Percentiles rank a stretch among this genome's conserved stretches.
These are phyloP conservation scores for Teunomyces tritomae DNA, from an alignment of 805 yeast species.

Conservation along the genomic window DNA sequence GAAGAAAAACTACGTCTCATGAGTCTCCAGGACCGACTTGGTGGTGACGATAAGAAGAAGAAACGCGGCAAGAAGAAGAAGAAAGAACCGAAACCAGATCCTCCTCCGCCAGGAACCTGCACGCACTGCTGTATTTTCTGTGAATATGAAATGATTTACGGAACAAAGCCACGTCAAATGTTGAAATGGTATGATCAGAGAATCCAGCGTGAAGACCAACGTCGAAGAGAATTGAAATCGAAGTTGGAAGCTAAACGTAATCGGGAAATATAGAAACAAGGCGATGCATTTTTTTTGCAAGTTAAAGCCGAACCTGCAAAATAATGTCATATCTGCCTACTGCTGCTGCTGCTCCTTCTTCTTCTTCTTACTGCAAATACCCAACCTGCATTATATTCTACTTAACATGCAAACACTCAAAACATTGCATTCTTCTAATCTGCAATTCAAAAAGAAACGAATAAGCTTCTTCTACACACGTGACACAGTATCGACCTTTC, in stretches of 20 bases:
- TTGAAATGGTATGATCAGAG: constrained; percentile 48
- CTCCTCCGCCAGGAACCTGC: constrained; percentile 1
- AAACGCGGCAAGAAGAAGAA: constrained; percentile 22
- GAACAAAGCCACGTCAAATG: constrained; percentile 48
- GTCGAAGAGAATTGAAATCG: constrained; percentile 33
- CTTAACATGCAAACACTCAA: no score
- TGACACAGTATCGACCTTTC: no score
- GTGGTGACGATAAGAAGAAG: constrained; percentile 11
- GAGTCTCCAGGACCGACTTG: constrained; percentile 19
- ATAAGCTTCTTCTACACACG: not conserved
- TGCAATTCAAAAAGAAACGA: not conserved
- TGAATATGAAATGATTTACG: constrained; percentile 51
- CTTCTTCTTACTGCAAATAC: not conserved
- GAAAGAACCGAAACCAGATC: constrained; percentile 8
- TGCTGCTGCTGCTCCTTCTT: no score
- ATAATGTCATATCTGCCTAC: no score
- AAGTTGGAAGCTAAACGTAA: constrained; percentile 24
- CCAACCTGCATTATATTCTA: not conserved
- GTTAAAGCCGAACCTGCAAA: no score
- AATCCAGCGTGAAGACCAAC: constrained; percentile 21
- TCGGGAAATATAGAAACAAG: no score
- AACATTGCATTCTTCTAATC: no score
- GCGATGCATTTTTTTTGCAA: no score
- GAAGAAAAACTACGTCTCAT: constrained; percentile 37
- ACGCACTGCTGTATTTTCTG: constrained; percentile 45